A percentile compares a stretch with the other conserved stretches of the same genome.
Conservation (phyloP, 2,329 filamentous ascomycete genomes). For the Aureobasidium pullulans region DNA sequence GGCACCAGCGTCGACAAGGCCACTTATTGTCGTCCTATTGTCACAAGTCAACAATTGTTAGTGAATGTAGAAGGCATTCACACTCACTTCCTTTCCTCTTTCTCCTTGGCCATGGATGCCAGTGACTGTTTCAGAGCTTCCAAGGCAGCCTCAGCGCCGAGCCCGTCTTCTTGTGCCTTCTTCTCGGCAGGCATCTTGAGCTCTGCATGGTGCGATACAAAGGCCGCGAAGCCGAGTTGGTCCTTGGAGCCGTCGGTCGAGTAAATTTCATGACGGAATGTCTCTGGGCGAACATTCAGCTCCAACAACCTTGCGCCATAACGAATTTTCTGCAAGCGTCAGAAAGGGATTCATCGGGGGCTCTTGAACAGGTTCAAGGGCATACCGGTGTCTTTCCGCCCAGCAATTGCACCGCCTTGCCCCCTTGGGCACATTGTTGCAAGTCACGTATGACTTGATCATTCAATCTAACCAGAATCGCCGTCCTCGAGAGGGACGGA, state of each 20-base stretch:
- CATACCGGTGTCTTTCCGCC: conserved; percentile 29
- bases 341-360: conserved; percentile 2
- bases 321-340: conserved; percentile 41
- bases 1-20: conserved; percentile 29
- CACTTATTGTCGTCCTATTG: conserved; percentile 25
- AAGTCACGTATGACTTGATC: conserved; percentile 27
- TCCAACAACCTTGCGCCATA: conserved; percentile 50
- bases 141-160: conserved; percentile 52
- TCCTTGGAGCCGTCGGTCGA: conserved; percentile 33
- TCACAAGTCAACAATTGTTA: conserved; percentile 23
- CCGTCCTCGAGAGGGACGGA: conserved; percentile 17
- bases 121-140: conserved; percentile 53
- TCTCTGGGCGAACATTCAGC: conserved; percentile 47
- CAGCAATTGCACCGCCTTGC: conserved; percentile 26
- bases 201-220: conserved; percentile 49
- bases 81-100: conserved; percentile 51
- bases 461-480: conserved; percentile 26
- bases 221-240: conserved; percentile 48
- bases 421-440: conserved; percentile 23
- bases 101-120: conserved; percentile 52
- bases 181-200: conserved; percentile 36
- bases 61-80: conserved; percentile 24
- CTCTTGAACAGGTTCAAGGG: conserved; percentile 6
- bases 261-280: conserved; percentile 53
- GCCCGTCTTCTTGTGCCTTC: conserved; percentile 47